Base-by-base conservation (phyloP, 257 asterid species). In the Paraleonurus japonicus region DNA sequence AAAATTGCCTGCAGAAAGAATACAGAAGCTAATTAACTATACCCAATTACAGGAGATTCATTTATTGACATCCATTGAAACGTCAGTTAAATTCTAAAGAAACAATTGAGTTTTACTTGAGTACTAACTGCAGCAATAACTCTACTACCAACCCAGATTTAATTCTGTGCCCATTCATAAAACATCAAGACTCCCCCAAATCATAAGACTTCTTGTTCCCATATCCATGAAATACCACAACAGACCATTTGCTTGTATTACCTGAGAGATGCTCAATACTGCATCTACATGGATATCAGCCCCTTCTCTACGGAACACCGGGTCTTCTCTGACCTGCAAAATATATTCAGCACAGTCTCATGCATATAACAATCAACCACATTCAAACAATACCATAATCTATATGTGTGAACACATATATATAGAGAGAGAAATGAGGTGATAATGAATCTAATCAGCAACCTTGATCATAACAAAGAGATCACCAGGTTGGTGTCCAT, bases 221-320 rank as follows among this genome's bases (percentile, higher is more conserved):
- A 64, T 17, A 58, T 24, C 39, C 7, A 32, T 35, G 17, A 43
- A 63, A 45, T 54, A 17, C 72, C 54, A 43, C 5, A 1, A 43
- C 5, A 0, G 61, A 30, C 48, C 11, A 10, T 47, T 9, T 27
- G 20, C 58, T 48, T 33, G 48, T 28, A 66, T 63, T 81, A 93
- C 97, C 97, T 93, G 96, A 66, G 88, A 80, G 73, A 93, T 86
- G 82, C 95, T 90, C 75, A 93, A 70, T 71, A 81, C 80, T 57
- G 96, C 83, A 89, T 90, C 92, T 16, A 93, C 97, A 62, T 90
- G 98, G 78, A 93, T 87, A 70, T 93, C 91, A 59, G 98, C 83
- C 53, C 92, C 93, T 76, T 93, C 95, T 81, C 98, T 90, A 23
- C 96, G 97, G 80, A 92, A 92, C 63, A 92, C 95, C 1, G 98